Evolutionary conservation across 371 early-diverging fungal genomes (phyloP), one percentile per base, ranked within the genome.

Genomic region (Choanephora cucurbitarum): DNA sequence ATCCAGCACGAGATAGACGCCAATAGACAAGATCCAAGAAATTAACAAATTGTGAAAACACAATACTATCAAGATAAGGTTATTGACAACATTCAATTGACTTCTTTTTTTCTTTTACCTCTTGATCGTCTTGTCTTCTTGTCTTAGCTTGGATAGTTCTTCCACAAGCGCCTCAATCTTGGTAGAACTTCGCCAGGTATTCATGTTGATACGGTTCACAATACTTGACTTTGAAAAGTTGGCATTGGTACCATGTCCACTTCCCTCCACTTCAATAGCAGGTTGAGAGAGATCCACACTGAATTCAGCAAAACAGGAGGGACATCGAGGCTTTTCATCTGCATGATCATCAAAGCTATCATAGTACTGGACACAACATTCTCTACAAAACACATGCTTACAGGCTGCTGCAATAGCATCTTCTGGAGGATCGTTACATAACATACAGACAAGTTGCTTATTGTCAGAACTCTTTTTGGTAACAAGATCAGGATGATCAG

Each of bases 111-210:
- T n/a, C n/a, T n/a, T n/a, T n/a, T 62, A 72, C 72, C 82, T 80
- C 68, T 98, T 98, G 53, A 89, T 83, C 0, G 91, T 91, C 5
- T 83, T 75, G 57, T 94, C 90, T 52, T 89, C 84, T 24, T 84
- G 78, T 31, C 90, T 87, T n/a, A 93, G 75, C 5, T 74, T 72
- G 11, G 84, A 84, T 9, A 97, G 81, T 52, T 96, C 94, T 70
- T 97, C 96, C 5, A 96, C 90, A 11, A 98, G 82, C 0, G 93
- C 96, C 71, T 91, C 94, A 55, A 95, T 95, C 67, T 95, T 95
- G 42, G 95, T 93, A 11, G 89, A 89, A 49, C 85, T 86, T 19
- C 86, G 72, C 96, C 95, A 94, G 9, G 79, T 85, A 34, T 76
- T 70, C 90, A 96, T 90, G 64, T 96, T 84, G 45, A 97, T 93